phyloP scores from a whole-genome alignment of 345 rosid species.

The Eucalyptus rudis region DNA sequence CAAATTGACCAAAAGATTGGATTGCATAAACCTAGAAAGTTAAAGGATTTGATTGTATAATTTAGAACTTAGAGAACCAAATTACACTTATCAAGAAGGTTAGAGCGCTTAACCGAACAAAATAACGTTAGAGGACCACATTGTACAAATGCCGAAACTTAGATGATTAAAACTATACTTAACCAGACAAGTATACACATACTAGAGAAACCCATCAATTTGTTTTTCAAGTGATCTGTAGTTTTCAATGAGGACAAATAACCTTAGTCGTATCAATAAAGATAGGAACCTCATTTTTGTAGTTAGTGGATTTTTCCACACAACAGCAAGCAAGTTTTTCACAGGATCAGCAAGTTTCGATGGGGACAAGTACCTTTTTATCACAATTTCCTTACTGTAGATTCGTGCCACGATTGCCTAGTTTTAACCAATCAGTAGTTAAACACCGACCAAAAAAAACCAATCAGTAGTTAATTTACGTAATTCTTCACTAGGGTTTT shows the following conservation, averaged over 20 bases:
- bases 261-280: neutral
- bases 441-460: neutral
- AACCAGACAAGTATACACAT: neutral
- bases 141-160: neutral
- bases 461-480: neutral
- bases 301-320: neutral
- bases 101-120: neutral
- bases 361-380: neutral
- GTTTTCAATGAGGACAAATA: neutral
- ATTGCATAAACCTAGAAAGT: neutral
- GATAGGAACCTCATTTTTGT: neutral
- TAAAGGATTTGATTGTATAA: neutral
- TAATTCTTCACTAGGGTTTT: neutral
- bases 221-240: neutral
- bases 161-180: neutral
- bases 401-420: neutral
- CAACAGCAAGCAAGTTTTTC: neutral
- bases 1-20: neutral
- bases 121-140: neutral
- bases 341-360: neutral
- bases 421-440: neutral
- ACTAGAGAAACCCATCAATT: neutral
- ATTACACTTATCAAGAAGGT: neutral
- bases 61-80: neutral
- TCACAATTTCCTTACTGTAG: neutral